Base-by-base conservation (phyloP, 345 rosid species). In the Sisymbrium altissimum region DNA sequence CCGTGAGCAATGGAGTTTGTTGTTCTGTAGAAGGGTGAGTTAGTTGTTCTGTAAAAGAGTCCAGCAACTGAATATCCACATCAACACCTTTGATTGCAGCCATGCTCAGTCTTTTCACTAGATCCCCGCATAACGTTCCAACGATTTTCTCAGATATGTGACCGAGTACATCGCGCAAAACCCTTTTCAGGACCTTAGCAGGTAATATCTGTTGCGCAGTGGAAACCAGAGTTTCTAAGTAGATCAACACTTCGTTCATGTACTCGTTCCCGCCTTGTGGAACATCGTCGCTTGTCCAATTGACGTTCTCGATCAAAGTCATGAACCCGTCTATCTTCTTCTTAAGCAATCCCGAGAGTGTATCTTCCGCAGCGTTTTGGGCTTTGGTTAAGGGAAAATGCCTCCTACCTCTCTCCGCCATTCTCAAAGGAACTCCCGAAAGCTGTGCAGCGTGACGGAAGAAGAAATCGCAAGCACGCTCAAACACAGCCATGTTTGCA, bases 131-230 rank as follows among this genome's bases (percentile, higher is more conserved):
- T 40, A 95, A 71, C 12, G 82, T 69, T 57, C 88, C 97, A 5
- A 95, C 87, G 56, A 95, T 85, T 75, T 76, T 81, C 82, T 87
- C 97, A 18, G 97, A 95, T 41, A 95, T 92, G 84, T 95, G 92
- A 35, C 84, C 70, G 52, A 95, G 93, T 66, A 95, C 97, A 66
- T 89, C 96, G 39, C 83, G 87, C 49, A 95, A 45, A 64, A 88
- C 97, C 78, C 97, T 82, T 83, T 81, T 89, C 21, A 95, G 91
- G 72, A 92, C 99, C 15, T 70, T 77, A 40, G 82, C 77, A 0
- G 99, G 97, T 84, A 95, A 79, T 62, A 95, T 92, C 86, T 90
- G 97, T 79, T 95, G 99, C 29, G 99, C 99, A 4, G 97, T 92
- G 41, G 99, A 88, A 78, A 95, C 98, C 67, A 92, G 75, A 55